A percentile compares a stretch with the other conserved stretches of the same genome.
Conservation (phyloP, 1,284 basidiomycete species). For the Ustilago hordei region DNA sequence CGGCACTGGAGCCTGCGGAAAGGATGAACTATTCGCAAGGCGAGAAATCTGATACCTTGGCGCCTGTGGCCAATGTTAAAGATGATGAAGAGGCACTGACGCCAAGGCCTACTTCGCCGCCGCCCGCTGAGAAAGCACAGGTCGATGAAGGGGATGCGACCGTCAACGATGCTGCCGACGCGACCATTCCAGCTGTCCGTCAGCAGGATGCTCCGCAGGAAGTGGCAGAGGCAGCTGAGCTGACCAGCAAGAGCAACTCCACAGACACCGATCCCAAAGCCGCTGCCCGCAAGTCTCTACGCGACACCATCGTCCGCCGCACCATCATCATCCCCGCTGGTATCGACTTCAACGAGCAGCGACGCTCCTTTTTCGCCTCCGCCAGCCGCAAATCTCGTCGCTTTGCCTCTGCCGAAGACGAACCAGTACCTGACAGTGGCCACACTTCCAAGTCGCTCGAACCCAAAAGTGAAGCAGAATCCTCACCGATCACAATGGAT, state of each 20-base stretch:
- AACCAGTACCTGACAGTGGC: constrained; percentile 26
- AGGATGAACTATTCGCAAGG: constrained; percentile 16
- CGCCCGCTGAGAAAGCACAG: background rate
- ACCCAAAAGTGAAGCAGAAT: background rate
- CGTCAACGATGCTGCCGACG: constrained; percentile 4
- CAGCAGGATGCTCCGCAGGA: background rate
- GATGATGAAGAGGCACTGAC: constrained; percentile 14
- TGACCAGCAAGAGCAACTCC: background rate
- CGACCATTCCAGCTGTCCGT: background rate
- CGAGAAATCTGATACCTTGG: constrained; percentile 1
- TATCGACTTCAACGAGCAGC: constrained; percentile 24
- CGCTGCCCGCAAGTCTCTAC: constrained; percentile 45
- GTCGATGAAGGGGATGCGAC: constrained; percentile 1
- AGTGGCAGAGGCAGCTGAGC: background rate
- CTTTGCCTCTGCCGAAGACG: constrained; percentile 26
- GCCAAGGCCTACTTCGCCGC: constrained; percentile 11
- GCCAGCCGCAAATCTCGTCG: constrained; percentile 46
- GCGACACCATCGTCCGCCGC: constrained; percentile 60
- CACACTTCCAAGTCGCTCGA: constrained; percentile 1
- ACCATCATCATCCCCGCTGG: constrained; percentile 62
- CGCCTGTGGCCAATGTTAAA: background rate
- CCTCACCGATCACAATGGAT: background rate
- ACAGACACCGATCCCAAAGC: background rate
- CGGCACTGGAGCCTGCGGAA: constrained; percentile 9
- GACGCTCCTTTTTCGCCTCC: constrained; percentile 43